Percentiles rank a stretch among this genome's conserved stretches.
phyloP scores from a whole-genome alignment of 2,329 filamentous ascomycete species.

The Magnaporthiopsis incrustans region DNA sequence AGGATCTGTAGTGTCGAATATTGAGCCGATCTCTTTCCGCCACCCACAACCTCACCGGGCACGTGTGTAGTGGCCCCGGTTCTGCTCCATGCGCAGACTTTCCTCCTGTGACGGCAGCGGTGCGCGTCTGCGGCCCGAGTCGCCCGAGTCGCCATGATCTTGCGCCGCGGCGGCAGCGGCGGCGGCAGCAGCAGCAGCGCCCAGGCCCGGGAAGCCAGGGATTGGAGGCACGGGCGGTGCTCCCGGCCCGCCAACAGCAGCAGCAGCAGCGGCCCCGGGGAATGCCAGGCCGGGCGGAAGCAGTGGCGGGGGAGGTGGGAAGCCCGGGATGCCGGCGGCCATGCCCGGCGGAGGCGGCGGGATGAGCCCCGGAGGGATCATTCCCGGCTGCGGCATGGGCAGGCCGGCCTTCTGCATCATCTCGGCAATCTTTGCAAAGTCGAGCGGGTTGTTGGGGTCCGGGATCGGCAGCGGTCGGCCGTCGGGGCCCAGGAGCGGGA shows the following conservation, averaged over 20 bases:
- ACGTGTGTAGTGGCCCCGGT: conserved; percentile 52
- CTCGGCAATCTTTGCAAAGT: conserved; percentile 53
- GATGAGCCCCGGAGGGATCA: conserved; percentile 36
- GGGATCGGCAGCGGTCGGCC: conserved; percentile 40
- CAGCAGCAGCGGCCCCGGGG: conserved; percentile 22
- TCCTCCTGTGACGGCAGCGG: conserved; percentile 80
- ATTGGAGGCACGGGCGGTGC: conserved; percentile 23
- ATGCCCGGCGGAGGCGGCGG: conserved; percentile 29
- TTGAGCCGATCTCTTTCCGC: neutral
- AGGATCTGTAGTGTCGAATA: neutral
- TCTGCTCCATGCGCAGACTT: conserved; percentile 70
- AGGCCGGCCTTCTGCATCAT: conserved; percentile 59
- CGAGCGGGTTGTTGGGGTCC: conserved; percentile 51
- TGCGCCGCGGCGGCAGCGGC: neutral
- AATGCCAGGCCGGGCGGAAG: conserved; percentile 22
- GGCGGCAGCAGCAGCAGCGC: conserved; percentile 12
- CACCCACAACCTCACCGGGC: conserved; percentile 27
- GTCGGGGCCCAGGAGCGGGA: conserved; percentile 33
- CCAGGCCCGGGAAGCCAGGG: conserved; percentile 17
- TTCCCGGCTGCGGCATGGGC: conserved; percentile 46
- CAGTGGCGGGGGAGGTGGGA: conserved; percentile 33
- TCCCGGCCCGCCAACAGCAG: conserved; percentile 16
- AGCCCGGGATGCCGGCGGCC: conserved; percentile 18
- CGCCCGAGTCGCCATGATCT: conserved; percentile 24
- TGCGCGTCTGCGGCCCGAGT: conserved; percentile 46